Evolutionary conservation across 2,329 filamentous ascomycete species (phyloP), one percentile per base, ranked within the genome.

Genomic region (Ceratocystiopsis minuta): DNA sequence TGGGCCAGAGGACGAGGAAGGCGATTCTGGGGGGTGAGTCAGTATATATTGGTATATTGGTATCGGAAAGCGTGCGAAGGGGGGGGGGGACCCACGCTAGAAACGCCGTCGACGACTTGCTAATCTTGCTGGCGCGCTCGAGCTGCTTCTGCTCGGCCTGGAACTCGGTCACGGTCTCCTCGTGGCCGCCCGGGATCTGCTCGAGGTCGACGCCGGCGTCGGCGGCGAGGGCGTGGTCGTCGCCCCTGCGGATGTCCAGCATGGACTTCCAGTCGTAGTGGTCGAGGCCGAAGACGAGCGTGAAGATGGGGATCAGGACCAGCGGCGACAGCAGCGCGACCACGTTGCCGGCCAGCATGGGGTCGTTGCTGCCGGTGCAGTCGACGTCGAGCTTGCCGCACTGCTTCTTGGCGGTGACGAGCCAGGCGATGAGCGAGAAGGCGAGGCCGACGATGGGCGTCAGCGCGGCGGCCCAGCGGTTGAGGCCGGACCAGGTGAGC

Each of bases 201-300:
- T 85, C 80, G 2, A 78, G 62, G 43, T 85, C 79, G 24, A 80
- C 54, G 37, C 79, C 65, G 0, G 77, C 76, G 1, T 65, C 68
- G 0, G 65, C 66, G 0, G 77, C 72, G 16, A 86, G 62, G 39
- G 86, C 81, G 36, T 75, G 69, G 57, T 94, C 86, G 52, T 93
- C 84, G 37, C 75, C 80, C 50, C 72, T 74, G 51, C 81, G 75
- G 54, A 94, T 93, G 1, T 65, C 66, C 52, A 74, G 70, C 86
- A 94, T 94, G 15, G 77, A 80, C 43, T 74, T 62, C 78, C 84
- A 94, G 64, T 94, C 80, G 59, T 94, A 94, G 50, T 82, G 77
- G 44, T 87, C 78, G 12, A 64, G 54, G n/a, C 72, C 72, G 46
- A 85, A 77, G 15, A 68, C 60, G 40, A 78, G 69, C 0, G 82